Conservation (phyloP, 2,329 filamentous ascomycete species). For the Calonectria pseudoturangicola region DNA sequence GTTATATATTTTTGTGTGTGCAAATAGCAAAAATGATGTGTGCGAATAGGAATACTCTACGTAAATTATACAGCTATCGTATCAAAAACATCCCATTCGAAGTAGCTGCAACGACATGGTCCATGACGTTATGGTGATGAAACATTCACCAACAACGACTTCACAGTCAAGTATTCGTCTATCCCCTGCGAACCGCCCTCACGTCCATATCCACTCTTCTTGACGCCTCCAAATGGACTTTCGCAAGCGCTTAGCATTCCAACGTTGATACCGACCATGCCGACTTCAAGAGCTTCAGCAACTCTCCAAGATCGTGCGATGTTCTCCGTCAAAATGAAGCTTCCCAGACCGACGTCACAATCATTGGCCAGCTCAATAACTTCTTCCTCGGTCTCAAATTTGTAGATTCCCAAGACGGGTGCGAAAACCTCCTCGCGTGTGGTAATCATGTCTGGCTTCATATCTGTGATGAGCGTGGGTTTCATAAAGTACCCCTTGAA, state of each 20-base stretch:
- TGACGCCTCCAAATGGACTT: slow-evolving; percentile 76
- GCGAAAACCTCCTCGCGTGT: slow-evolving; percentile 82
- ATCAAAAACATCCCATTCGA: too few species aligned
- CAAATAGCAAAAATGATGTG: too few species aligned
- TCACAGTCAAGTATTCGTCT: slow-evolving; percentile 2
- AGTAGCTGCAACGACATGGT: too few species aligned
- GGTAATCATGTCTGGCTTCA: slow-evolving; percentile 78
- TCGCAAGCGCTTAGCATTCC: slow-evolving; percentile 69
- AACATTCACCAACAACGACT: not conserved
- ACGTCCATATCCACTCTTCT: slow-evolving; percentile 7
- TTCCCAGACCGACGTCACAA: slow-evolving; percentile 80
- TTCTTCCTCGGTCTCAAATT: slow-evolving; percentile 79
- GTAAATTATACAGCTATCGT: too few species aligned
- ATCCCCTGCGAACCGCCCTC: slow-evolving; percentile 13
- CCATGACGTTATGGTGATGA: too few species aligned
- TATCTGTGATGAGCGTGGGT: slow-evolving; percentile 79
- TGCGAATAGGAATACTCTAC: too few species aligned
- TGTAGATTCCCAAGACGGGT: slow-evolving; percentile 79
- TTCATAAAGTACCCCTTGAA: slow-evolving; percentile 78
- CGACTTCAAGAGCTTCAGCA: slow-evolving; percentile 66
- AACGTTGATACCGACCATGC: slow-evolving; percentile 52
- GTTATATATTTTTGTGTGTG: too few species aligned
- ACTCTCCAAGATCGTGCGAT: slow-evolving; percentile 59
- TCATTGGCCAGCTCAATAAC: slow-evolving; percentile 79
- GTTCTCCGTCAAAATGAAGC: slow-evolving; percentile 77